Evolutionary conservation across 2,329 filamentous ascomycete genomes (phyloP), one percentile per base, ranked within the genome.

Genomic region (Phyllosticta citribraziliensis): DNA sequence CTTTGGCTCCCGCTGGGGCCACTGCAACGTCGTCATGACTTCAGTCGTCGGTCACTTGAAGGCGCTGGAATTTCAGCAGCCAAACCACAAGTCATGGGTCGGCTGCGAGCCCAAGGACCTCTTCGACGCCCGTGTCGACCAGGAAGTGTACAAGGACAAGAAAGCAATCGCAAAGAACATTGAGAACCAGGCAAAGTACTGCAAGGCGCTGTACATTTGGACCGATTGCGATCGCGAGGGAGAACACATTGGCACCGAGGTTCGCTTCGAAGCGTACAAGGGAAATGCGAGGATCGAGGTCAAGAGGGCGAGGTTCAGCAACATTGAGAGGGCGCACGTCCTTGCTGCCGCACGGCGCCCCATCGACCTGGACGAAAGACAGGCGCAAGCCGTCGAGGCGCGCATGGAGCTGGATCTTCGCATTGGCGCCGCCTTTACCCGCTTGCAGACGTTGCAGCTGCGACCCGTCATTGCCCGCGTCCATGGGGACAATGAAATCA

Each of bases 221-320:
- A 99, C 94, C 0, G 94, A 99, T 80, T 97, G 94, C 74, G 94
- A 99, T 79, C 86, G 92, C 60, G 94, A 99, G 79, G 94, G 94
- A 40, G 94, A 99, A 73, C 89, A 97, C 70, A 99, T 99, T 66
- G 94, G 94, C 6, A 82, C 88, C 50, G 93, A 99, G 73, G 93
- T 99, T 63, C 86, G 91, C 53, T 83, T 88, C 58, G 87, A 93
- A 62, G 94, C 94, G 5, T 78, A 80, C 55, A 85, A 85, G 68
- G 87, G 84, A 10, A 97, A 97, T 65, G 74, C 80, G 10, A 78
- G 79, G 1, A 85, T 99, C 52, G 81, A 91, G 64, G 84, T 97
- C 62, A 94, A 90, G 70, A 83, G 94, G 67, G 94, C 94, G 14
- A 87, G 80, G 63, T 99, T 99, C 76, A 97, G 91, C 78, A 99